Base-by-base conservation (phyloP, 768 basidiomycete genomes). In the Tephrocybe sp. region DNA sequence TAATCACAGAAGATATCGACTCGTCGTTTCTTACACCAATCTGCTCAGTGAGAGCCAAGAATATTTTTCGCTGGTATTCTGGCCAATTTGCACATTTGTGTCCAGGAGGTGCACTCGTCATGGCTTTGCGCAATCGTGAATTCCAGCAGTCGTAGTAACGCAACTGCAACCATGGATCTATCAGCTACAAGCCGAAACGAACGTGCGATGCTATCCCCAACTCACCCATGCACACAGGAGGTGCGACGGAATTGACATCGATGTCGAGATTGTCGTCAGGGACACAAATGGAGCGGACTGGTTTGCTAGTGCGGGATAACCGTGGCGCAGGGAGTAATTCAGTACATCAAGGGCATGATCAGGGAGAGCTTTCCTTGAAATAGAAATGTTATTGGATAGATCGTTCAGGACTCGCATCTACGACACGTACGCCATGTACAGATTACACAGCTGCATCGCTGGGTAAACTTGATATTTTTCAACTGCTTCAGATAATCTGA, bases 401-500 rank as follows among this genome's bases (percentile, higher is more conserved):
- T 21, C 40, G 24, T 27, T 15, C 23, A 4, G 24, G 21, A n/a
- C 13, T n/a, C 3, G 30, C 10, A 22, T 1, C 16, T n/a, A 42
- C 10, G 25, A 9, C 10, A 53, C 57, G 12, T 13, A 60, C 59
- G 42, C 38, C 59, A 60, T 60, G 21, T 47, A 48, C 10, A 58
- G 34, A 23, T 50, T 61, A 45, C 58, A 61, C 15, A 57, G 15
- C 22, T 54, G 47, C 56, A 55, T 55, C 3, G 58, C 60, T 11
- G 60, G 51, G 22, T 59, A 59, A 1, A 61, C 49, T 30, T 53
- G 49, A 18, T 61, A 59, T 40, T 59, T 59, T 40, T 59, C 58
- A 1, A 52, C 58, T 1, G 58, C 60, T 18, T 61, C 60, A 3
- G 60, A 40, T 11, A 61, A 23, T 31, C 19, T 30, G 21, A 27